These are phyloP conservation scores for Boletus tylopilopsis DNA, from an alignment of 768 basidiomycete genomes.

Conservation along the genomic window DNA sequence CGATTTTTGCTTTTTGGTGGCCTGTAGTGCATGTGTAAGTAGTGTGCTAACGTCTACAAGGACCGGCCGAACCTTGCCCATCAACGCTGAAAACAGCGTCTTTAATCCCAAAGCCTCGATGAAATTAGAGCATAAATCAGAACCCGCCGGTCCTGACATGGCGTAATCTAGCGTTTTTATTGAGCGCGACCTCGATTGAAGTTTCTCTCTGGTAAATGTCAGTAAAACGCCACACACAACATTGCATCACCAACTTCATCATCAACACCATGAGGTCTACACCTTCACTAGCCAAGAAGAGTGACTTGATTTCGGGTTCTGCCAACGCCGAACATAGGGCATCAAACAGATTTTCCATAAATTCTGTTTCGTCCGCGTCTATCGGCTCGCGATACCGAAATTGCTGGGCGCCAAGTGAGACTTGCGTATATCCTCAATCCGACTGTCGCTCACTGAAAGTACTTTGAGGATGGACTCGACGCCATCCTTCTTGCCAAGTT, in stretches of 20 bases:
- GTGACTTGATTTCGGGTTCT: slow-evolving; percentile 72
- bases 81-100: slow-evolving; percentile 84
- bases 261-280: slow-evolving; percentile 97
- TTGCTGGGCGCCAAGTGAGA: slow-evolving; percentile 49
- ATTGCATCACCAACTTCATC: slow-evolving; percentile 72
- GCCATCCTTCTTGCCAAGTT: slow-evolving; percentile 70
- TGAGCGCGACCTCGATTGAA: slow-evolving; percentile 72
- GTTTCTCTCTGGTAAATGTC: slow-evolving; percentile 60
- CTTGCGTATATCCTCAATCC: slow-evolving; percentile 1
- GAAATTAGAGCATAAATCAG: slow-evolving; percentile 74
- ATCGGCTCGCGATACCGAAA: slow-evolving; percentile 82
- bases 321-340: slow-evolving; percentile 79
- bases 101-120: slow-evolving; percentile 87
- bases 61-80: slow-evolving; percentile 76
- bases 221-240: neutral
- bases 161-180: slow-evolving; percentile 93
- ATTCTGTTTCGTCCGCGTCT: slow-evolving; percentile 89
- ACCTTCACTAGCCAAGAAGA: slow-evolving; percentile 89
- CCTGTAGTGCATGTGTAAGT: slow-evolving; percentile 28
- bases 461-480: slow-evolving; percentile 74
- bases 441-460: slow-evolving; percentile 63
- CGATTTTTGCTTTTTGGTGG: slow-evolving; percentile 62
- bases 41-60: neutral
- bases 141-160: slow-evolving; percentile 71
- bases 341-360: slow-evolving; percentile 97